Conservation (phyloP, 371 early-diverging fungal species). For the Syncephalastrum racemosum region DNA sequence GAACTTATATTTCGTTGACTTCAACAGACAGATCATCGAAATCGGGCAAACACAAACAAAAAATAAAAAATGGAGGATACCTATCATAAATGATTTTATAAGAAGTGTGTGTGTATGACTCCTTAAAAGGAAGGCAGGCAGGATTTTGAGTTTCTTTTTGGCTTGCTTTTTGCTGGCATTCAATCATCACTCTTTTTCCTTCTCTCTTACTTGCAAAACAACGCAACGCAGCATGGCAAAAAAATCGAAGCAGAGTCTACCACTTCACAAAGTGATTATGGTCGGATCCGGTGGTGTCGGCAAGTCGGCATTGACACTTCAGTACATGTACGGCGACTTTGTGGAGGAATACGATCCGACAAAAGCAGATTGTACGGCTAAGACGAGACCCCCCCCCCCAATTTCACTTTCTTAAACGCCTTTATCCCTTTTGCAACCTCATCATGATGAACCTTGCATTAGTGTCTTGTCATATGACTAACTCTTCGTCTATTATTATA, state of each 20-base stretch:
- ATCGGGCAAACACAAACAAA: too few species aligned
- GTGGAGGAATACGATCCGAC: slow-evolving; percentile 93
- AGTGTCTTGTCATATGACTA: not conserved
- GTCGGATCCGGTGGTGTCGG: slow-evolving; percentile 91
- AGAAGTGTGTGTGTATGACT: too few species aligned
- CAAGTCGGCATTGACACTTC: slow-evolving; percentile 84
- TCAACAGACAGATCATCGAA: too few species aligned
- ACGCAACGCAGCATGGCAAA: slow-evolving; percentile 22
- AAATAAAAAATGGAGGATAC: too few species aligned
- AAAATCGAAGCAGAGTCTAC: slow-evolving; percentile 54
- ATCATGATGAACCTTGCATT: not conserved
- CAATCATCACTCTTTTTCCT: too few species aligned
- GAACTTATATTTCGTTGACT: too few species aligned
- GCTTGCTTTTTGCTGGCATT: not conserved
- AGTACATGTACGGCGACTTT: slow-evolving; percentile 91
- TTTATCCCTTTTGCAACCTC: not conserved
- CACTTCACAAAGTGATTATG: slow-evolving; percentile 86
- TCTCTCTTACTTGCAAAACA: too few species aligned
- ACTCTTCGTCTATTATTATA: not conserved
- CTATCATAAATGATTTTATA: too few species aligned
- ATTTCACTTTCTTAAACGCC: not conserved
- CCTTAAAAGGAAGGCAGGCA: too few species aligned
- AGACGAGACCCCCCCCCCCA: not conserved
- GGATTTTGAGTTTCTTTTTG: slow-evolving; percentile 4
- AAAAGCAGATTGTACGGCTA: slow-evolving; percentile 69